Evolutionary conservation across 129 eudicot species (phyloP).

Genomic region (Erigeron canadensis): DNA sequence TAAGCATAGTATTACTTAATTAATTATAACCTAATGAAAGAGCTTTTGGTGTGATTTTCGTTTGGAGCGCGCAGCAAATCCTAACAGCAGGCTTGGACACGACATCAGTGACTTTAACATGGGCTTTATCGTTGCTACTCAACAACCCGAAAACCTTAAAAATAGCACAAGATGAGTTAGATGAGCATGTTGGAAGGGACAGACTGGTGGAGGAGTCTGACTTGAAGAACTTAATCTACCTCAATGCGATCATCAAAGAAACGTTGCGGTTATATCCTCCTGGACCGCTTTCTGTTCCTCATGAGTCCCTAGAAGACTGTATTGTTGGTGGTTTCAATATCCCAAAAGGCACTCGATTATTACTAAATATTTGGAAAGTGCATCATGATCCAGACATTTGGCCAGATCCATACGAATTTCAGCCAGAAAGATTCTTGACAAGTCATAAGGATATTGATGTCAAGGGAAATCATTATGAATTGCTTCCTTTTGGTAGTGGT

Average conservation of each 20-base stretch:
- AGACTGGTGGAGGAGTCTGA: conserved; percentile 39
- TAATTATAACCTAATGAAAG: not conserved
- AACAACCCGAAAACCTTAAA: conserved; percentile 27
- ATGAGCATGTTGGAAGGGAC: conserved; percentile 38
- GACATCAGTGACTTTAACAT: conserved; percentile 27
- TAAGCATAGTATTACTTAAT: not conserved
- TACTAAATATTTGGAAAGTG: conserved; percentile 37
- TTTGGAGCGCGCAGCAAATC: not conserved
- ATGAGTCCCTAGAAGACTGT: conserved; percentile 34
- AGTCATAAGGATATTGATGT: conserved; percentile 19
- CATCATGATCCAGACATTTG: conserved; percentile 29
- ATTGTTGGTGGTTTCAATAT: conserved; percentile 38
- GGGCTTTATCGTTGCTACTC: conserved; percentile 47
- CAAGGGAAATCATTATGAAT: conserved; percentile 28
- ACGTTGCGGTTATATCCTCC: conserved; percentile 38
- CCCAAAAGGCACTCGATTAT: conserved; percentile 35
- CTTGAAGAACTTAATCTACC: conserved; percentile 40
- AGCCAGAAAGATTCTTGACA: conserved; percentile 38
- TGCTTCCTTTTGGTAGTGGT: conserved; percentile 37
- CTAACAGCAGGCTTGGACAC: conserved; percentile 32
- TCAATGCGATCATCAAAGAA: conserved; percentile 40
- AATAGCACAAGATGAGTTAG: conserved; percentile 22
- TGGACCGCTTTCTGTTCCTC: conserved; percentile 33
- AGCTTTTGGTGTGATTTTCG: not conserved
- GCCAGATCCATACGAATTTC: conserved; percentile 31